Evolutionary conservation across 106 monocot species (phyloP).

Genomic region (Dendrobium catenatum): DNA sequence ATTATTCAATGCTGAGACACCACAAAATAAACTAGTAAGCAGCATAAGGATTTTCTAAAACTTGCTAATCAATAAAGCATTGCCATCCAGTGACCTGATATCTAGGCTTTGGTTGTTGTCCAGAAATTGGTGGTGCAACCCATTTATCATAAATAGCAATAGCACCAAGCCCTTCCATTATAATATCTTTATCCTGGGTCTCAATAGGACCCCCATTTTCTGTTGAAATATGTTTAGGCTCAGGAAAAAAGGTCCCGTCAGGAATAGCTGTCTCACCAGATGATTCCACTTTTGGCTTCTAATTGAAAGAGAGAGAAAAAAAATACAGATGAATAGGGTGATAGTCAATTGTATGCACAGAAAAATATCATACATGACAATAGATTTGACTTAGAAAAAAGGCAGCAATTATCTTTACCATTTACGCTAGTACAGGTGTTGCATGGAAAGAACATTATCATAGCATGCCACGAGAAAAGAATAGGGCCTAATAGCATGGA

Average conservation of each 20-base stretch:
- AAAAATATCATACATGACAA: not conserved
- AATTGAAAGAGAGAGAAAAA: slow-evolving; percentile 1
- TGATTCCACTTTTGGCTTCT: slow-evolving; percentile 54
- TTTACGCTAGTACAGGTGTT: not conserved
- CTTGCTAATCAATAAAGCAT: not conserved
- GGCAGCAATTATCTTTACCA: not conserved
- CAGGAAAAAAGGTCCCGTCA: slow-evolving; percentile 34
- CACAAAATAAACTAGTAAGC: not conserved
- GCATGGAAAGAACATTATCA: not conserved
- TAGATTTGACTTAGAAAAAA: not conserved
- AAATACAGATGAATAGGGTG: not conserved
- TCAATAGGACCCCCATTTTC: slow-evolving; percentile 70
- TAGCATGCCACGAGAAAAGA: not conserved
- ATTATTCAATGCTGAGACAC: slow-evolving; percentile 8
- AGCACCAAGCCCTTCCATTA: slow-evolving; percentile 74
- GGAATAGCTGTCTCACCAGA: slow-evolving; percentile 15
- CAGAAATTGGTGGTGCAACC: slow-evolving; percentile 75
- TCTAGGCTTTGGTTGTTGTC: slow-evolving; percentile 68
- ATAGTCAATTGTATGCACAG: not conserved
- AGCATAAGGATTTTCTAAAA: not conserved
- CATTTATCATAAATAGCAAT: slow-evolving; percentile 78
- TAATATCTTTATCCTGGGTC: slow-evolving; percentile 72
- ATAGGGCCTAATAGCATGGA: not conserved
- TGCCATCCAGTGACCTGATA: slow-evolving; percentile 51
- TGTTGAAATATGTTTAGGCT: slow-evolving; percentile 56